phyloP scores from a whole-genome alignment of 1,139 yeast species.

The Geotrichum klebahnii region DNA sequence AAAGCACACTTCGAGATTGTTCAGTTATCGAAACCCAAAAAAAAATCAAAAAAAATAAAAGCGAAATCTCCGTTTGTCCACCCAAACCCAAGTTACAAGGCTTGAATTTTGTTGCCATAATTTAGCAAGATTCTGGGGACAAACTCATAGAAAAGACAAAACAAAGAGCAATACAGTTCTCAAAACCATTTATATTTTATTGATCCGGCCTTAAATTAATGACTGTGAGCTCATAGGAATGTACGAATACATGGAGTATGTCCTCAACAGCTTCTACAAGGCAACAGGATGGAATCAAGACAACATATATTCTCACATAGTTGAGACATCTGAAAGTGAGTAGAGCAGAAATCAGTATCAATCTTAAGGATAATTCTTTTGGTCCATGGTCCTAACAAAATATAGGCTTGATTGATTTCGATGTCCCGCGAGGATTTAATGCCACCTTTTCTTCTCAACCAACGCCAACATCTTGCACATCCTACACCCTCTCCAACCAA shows the following conservation, averaged over 20 bases:
- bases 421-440: constrained; percentile 64
- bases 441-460: constrained; percentile 70
- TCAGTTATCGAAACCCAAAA: too few relatives aligned
- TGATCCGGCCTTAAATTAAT: neutral
- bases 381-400: constrained; percentile 1
- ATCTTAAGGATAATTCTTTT: too few relatives aligned
- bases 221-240: constrained; percentile 37
- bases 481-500: constrained; percentile 65
- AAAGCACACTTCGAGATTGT: too few relatives aligned
- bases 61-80: too few relatives aligned
- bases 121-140: too few relatives aligned
- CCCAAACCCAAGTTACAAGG: too few relatives aligned
- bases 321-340: constrained; percentile 59
- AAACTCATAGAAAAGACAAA: too few relatives aligned
- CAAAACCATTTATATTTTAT: too few relatives aligned
- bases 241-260: constrained; percentile 83
- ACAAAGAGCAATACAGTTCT: too few relatives aligned
- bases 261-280: constrained; percentile 63
- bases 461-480: constrained; percentile 66
- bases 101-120: too few relatives aligned
- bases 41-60: too few relatives aligned
- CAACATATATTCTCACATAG: constrained; percentile 67
- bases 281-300: constrained; percentile 75
- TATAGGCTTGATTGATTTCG: constrained; percentile 59
- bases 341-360: neutral